Evolutionary conservation across 345 rosid genomes (phyloP).

Genomic region (Salix viminalis): DNA sequence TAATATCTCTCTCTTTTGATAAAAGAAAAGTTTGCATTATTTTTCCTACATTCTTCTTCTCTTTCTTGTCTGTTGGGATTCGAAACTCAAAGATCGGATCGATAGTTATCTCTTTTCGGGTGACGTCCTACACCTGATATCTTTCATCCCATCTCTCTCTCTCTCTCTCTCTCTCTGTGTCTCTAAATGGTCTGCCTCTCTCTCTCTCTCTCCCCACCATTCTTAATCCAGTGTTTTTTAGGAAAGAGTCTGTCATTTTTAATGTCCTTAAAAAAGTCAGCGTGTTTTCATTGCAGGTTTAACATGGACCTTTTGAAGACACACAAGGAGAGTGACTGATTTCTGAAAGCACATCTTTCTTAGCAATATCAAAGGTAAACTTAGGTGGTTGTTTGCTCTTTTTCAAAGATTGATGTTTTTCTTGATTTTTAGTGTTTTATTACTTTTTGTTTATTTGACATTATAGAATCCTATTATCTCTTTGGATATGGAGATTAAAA

Average conservation of each 20-base stretch:
- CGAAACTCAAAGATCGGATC: slow-evolving; percentile 15
- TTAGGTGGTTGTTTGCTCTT: background rate
- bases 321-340: background rate
- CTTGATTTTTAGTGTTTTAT: background rate
- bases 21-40: background rate
- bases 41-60: background rate
- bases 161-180: background rate
- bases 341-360: background rate
- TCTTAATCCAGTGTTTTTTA: background rate
- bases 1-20: background rate
- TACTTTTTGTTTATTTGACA: background rate
- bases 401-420: background rate
- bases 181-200: background rate
- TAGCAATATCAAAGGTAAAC: background rate
- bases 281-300: background rate
- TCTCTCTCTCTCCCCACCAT: background rate
- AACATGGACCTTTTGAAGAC: background rate
- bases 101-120: background rate
- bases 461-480: background rate
- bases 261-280: background rate
- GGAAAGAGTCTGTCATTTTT: background rate
- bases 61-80: slow-evolving; percentile 12
- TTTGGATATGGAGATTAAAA: background rate
- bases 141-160: background rate
- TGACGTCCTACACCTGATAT: background rate